Conservation (phyloP, 2,329 filamentous ascomycete species). For the Verticillium isaacii region DNA sequence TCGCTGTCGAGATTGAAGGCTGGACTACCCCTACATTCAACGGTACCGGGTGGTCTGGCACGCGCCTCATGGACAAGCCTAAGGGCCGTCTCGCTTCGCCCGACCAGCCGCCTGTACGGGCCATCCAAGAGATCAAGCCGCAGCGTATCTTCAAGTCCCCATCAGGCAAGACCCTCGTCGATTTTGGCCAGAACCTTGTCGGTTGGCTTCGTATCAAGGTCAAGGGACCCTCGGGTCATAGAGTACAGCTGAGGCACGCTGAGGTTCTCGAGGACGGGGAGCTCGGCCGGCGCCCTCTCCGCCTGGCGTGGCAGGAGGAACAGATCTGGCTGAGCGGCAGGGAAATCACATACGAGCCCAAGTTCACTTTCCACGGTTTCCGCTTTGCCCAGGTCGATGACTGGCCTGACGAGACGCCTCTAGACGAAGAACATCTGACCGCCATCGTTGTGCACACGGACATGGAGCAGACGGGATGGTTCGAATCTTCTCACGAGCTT, state of each 20-base stretch:
- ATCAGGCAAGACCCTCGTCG: conserved; percentile 40
- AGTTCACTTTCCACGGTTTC: conserved; percentile 49
- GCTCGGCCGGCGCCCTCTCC: conserved; percentile 34
- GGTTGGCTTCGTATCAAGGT: conserved; percentile 39
- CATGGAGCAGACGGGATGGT: conserved; percentile 42
- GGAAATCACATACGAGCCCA: conserved; percentile 32
- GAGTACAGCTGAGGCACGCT: conserved; percentile 43
- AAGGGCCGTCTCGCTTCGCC: conserved; percentile 30
- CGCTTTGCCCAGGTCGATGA: conserved; percentile 44
- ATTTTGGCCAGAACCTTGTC: conserved; percentile 56
- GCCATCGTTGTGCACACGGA: conserved; percentile 44
- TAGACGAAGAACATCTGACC: conserved; percentile 14
- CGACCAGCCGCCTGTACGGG: conserved; percentile 39
- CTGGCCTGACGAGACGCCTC: conserved; percentile 26
- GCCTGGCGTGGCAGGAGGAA: conserved; percentile 27
- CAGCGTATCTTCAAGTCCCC: conserved; percentile 23
- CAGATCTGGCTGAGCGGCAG: background rate
- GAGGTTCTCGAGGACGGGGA: conserved; percentile 50
- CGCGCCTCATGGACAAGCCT: conserved; percentile 14
- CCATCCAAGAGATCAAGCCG: conserved; percentile 23
- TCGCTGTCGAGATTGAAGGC: conserved; percentile 21
- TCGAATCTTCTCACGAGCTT: conserved; percentile 44
- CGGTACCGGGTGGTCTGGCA: background rate
- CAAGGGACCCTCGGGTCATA: conserved; percentile 28
- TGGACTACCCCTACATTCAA: conserved; percentile 18